A percentile compares a stretch with the other conserved stretches of the same genome.
Evolutionary conservation across 1,284 basidiomycete genomes (phyloP).

Genomic region (Sporisorium exsertum): DNA sequence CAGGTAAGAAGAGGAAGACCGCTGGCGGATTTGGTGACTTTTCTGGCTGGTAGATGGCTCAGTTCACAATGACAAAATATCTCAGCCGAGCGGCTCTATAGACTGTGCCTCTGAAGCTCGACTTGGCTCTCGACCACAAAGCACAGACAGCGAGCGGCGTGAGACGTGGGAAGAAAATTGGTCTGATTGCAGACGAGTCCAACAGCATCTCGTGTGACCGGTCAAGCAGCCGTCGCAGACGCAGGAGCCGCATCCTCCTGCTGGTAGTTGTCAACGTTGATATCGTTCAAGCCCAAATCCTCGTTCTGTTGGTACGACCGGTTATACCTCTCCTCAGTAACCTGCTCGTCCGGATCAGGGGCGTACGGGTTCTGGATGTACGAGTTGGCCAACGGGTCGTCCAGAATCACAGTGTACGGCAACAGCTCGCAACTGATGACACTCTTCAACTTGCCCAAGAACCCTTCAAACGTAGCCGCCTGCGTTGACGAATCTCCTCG

Average conservation of each 20-base stretch:
- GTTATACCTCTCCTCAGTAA: constrained; percentile 79
- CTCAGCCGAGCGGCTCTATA: background rate
- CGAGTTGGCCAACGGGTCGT: constrained; percentile 94
- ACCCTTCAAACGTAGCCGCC: constrained; percentile 71
- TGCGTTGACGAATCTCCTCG: constrained; percentile 75
- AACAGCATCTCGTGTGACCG: background rate
- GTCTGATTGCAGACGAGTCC: background rate
- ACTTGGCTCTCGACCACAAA: background rate
- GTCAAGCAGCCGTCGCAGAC: background rate
- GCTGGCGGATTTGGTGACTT: constrained; percentile 61
- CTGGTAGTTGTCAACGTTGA: constrained; percentile 76
- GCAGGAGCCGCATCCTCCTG: constrained; percentile 8
- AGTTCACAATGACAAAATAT: background rate
- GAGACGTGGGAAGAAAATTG: background rate
- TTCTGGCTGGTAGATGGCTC: constrained; percentile 45
- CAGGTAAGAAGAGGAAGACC: constrained; percentile 23
- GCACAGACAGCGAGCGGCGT: background rate
- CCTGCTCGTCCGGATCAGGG: constrained; percentile 72
- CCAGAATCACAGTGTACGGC: constrained; percentile 82
- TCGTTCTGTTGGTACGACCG: constrained; percentile 92
- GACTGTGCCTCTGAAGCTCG: background rate
- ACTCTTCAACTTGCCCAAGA: constrained; percentile 78
- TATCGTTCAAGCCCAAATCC: constrained; percentile 94
- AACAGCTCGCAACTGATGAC: constrained; percentile 60
- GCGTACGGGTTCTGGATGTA: constrained; percentile 90